A percentile compares a stretch with the other conserved stretches of the same genome.
These are phyloP conservation scores for Fraxinus pennsylvanica DNA, from an alignment of 257 asterid species.

Conservation along the genomic window DNA sequence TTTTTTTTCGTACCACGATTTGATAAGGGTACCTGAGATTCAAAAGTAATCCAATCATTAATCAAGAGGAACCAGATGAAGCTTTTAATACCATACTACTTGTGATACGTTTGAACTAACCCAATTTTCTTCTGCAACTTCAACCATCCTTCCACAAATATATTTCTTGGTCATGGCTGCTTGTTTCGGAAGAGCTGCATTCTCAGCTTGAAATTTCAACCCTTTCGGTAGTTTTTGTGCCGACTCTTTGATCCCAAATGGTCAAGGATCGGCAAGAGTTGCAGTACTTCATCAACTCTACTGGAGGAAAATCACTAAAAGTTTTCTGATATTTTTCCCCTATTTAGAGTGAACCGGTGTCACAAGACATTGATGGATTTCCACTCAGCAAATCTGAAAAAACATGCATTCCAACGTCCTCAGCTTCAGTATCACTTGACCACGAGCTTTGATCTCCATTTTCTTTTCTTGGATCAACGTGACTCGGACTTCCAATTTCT, in stretches of 20 bases:
- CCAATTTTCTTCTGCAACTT: constrained; percentile 32
- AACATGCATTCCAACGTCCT: constrained; percentile 25
- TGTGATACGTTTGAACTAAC: constrained; percentile 8
- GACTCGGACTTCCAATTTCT: constrained; percentile 20
- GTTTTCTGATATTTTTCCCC: constrained; percentile 28
- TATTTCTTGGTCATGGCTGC: constrained; percentile 34
- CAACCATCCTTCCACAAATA: constrained; percentile 49
- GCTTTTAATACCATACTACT: too few relatives aligned
- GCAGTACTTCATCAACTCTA: constrained; percentile 23
- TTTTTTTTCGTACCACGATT: too few relatives aligned
- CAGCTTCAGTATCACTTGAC: constrained; percentile 22
- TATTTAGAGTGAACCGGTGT: constrained; percentile 26
- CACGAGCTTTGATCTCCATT: constrained; percentile 54
- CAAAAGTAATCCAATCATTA: too few relatives aligned
- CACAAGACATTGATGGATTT: constrained; percentile 25
- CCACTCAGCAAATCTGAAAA: constrained; percentile 42
- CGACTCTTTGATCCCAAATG: constrained; percentile 18
- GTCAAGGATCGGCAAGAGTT: constrained; percentile 21
- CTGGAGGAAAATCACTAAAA: constrained; percentile 28
- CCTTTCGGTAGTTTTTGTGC: constrained; percentile 13
- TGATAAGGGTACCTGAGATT: too few relatives aligned
- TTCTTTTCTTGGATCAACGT: constrained; percentile 28
- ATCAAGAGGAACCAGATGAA: background rate
- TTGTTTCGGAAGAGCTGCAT: constrained; percentile 3
- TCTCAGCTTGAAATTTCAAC: background rate